phyloP scores from a whole-genome alignment of 2,329 filamentous ascomycete genomes.

The Tolypocladium tropicale region DNA sequence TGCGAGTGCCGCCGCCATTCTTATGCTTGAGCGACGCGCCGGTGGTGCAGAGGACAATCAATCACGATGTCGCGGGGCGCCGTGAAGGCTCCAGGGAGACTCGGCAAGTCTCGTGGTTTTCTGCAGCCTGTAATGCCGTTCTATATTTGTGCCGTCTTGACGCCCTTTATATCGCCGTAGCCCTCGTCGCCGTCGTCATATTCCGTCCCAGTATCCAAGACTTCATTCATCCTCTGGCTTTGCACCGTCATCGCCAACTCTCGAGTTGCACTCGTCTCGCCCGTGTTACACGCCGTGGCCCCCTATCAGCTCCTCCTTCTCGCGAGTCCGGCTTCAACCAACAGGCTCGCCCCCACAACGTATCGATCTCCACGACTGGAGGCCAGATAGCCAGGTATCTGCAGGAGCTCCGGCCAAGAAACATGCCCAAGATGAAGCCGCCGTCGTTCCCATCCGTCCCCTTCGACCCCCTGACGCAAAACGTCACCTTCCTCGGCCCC shows the following conservation, averaged over 20 bases:
- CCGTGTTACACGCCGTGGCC: conserved; percentile 3
- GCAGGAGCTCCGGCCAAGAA: background rate
- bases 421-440: conserved; percentile 6
- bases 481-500: conserved; percentile 20
- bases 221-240: background rate
- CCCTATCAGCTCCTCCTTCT: background rate
- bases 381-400: background rate
- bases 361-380: too few relatives aligned
- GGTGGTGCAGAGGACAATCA: background rate
- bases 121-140: too few relatives aligned
- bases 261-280: background rate
- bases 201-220: too few relatives aligned
- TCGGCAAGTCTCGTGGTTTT: too few relatives aligned
- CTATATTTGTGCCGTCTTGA: background rate
- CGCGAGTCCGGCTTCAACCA: background rate
- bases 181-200: background rate
- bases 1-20: background rate
- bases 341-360: background rate
- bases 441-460: background rate
- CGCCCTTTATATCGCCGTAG: too few relatives aligned
- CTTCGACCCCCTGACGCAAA: conserved; percentile 26
- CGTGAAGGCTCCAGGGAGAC: too few relatives aligned
- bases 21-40: background rate
- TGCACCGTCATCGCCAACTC: background rate
- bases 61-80: too few relatives aligned